A percentile compares a stretch with the other conserved stretches of the same genome.
These are phyloP conservation scores for Scheffersomyces segobiensis DNA, from an alignment of 1,139 yeast genomes.

Conservation along the genomic window DNA sequence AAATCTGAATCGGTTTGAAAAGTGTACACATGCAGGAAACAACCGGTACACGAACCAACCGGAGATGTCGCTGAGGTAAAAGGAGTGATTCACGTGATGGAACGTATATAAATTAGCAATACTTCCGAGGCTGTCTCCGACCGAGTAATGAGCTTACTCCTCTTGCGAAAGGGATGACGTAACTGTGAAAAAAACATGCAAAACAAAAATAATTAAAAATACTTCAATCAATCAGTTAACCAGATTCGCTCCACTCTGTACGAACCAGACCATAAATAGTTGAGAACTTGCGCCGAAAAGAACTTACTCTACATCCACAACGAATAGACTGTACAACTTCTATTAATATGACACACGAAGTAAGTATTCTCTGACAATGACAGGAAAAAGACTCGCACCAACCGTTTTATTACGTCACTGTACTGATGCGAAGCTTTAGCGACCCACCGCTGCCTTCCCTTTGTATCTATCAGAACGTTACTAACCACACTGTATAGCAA, in stretches of 20 bases:
- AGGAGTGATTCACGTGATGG: neutral
- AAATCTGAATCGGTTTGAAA: neutral
- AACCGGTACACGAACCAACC: neutral
- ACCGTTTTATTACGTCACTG: neutral
- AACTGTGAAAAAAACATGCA: neutral
- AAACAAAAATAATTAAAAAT: neutral
- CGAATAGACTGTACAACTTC: neutral
- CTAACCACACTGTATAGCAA: constrained; percentile 24
- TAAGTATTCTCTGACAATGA: neutral
- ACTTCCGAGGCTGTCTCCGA: neutral
- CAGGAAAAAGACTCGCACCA: neutral
- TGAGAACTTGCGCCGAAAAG: neutral
- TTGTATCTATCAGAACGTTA: constrained; percentile 3
- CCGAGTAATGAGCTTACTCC: neutral
- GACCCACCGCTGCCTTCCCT: neutral
- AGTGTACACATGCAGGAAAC: neutral
- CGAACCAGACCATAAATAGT: neutral
- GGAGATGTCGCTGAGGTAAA: neutral
- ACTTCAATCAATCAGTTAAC: neutral
- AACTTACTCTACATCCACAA: neutral
- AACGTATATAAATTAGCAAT: neutral
- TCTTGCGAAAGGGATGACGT: neutral
- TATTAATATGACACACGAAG: neutral
- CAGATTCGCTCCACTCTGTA: neutral
- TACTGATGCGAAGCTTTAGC: constrained; percentile 2